Evolutionary conservation across 768 basidiomycete genomes (phyloP), one percentile per base, ranked within the genome.

Genomic region (Collybiopsis luxurians): DNA sequence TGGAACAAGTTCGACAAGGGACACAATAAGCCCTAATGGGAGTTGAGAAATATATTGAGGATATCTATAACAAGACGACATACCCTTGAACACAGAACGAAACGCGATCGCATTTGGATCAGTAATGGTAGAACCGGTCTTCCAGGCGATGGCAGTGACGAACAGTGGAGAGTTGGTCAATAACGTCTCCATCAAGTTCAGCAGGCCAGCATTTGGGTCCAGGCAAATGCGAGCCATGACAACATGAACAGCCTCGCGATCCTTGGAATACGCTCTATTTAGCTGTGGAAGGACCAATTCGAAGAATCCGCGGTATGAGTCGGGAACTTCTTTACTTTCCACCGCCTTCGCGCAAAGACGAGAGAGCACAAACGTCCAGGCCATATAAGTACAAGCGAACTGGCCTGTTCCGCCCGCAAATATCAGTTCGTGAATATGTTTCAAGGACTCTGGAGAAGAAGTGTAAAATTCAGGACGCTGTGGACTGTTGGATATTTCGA

Each of bases 71-170:
- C 12, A 19, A 19, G 15, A 42, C 2, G 3, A 66, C 75, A 31
- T 43, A 92, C 93, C 90, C 82, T 95, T 96, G 53, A 94, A 62
- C 13, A 94, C 86, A 5, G 90, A 89, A 31, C 92, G 83, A 66
- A 84, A 91, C 0, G 87, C 88, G 24, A 89, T 81, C 0, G 87
- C 83, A 64, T 95, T 93, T 1, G 87, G 84, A 62, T 90, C 87
- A 10, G 84, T 85, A 15, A 90, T 73, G 1, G 81, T 77, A 11
- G 89, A 89, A 1, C 81, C 87, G 6, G 78, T 79, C 54, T 78
- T 83, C 84, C 86, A 87, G 2, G 89, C 87, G 9, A 81, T 67
- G 6, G 87, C 75, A 11, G 89, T 87, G 15, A 91, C 89, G 60
- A 93, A 92, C 12, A 92, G 67, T 2, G 91, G 88, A 0, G 89